Evolutionary conservation across 2,329 filamentous ascomycete genomes (phyloP).

Genomic region (Colletotrichum endophyticum): DNA sequence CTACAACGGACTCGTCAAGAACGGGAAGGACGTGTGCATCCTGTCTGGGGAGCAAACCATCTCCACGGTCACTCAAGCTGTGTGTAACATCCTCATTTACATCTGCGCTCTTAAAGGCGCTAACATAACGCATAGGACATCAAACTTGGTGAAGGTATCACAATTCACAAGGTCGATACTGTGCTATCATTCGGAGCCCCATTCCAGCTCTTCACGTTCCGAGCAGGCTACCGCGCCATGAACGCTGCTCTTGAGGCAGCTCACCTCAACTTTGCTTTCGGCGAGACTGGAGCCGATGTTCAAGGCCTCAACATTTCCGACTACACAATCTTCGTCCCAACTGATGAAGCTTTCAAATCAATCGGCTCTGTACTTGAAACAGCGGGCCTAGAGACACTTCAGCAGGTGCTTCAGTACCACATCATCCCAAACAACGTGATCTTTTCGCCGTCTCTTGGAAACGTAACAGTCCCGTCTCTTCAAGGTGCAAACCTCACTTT

Average conservation of each 20-base stretch:
- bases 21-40: slow-evolving; percentile 33
- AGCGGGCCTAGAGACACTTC: slow-evolving; percentile 26
- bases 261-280: slow-evolving; percentile 28
- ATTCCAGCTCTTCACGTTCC: slow-evolving; percentile 32
- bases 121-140: slow-evolving; percentile 27
- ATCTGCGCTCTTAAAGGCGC: background rate
- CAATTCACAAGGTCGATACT: slow-evolving; percentile 34
- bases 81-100: background rate
- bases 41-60: slow-evolving; percentile 35
- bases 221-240: slow-evolving; percentile 29
- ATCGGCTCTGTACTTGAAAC: slow-evolving; percentile 31
- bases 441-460: slow-evolving; percentile 31
- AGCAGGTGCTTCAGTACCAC: slow-evolving; percentile 33
- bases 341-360: slow-evolving; percentile 73
- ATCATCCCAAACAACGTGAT: slow-evolving; percentile 34
- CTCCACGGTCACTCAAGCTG: slow-evolving; percentile 36
- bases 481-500: slow-evolving; percentile 29
- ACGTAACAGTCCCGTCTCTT: slow-evolving; percentile 28
- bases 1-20: slow-evolving; percentile 37
- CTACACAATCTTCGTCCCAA: slow-evolving; percentile 82
- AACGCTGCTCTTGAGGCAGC: slow-evolving; percentile 32
- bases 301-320: slow-evolving; percentile 41
- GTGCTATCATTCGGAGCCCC: slow-evolving; percentile 31
- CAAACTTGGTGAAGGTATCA: slow-evolving; percentile 29
- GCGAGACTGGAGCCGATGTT: slow-evolving; percentile 23